A percentile compares a stretch with the other conserved stretches of the same genome.
Conservation (phyloP, 2,329 filamentous ascomycete genomes). For the Penicillium sp. region DNA sequence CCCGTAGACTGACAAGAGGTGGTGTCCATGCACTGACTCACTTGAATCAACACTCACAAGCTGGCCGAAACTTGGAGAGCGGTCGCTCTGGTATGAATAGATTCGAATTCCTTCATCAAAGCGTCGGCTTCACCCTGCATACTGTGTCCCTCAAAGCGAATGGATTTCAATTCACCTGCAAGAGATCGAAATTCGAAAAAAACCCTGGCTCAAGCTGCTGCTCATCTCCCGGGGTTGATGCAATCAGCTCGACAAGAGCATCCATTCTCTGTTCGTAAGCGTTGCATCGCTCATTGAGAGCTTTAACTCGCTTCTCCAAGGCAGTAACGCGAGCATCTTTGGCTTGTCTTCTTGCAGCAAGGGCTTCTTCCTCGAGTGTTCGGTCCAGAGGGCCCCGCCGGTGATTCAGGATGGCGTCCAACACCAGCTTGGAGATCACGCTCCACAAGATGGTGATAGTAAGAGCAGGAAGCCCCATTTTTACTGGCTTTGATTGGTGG, state of each 20-base stretch:
- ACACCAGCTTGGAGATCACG: neutral
- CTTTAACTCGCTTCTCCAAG: neutral
- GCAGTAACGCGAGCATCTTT: neutral
- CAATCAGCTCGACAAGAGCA: too few relatives aligned
- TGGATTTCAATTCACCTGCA: neutral
- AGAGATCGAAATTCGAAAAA: neutral
- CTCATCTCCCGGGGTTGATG: neutral
- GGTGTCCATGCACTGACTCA: neutral
- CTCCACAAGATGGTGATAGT: neutral
- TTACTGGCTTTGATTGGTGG: neutral
- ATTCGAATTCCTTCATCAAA: neutral
- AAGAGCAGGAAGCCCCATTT: neutral
- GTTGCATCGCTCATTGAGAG: neutral
- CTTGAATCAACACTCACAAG: neutral
- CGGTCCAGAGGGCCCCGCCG: neutral
- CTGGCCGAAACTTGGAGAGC: neutral
- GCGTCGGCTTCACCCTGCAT: neutral
- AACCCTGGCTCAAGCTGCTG: neutral
- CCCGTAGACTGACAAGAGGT: neutral
- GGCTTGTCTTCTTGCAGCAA: too few relatives aligned
- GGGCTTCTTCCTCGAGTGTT: too few relatives aligned
- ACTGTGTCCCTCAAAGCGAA: too few relatives aligned
- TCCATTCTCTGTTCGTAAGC: neutral
- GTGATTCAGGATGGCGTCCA: neutral
- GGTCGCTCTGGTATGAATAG: neutral